These are phyloP conservation scores for Microthlaspi erraticum DNA, from an alignment of 345 rosid genomes.

Conservation along the genomic window DNA sequence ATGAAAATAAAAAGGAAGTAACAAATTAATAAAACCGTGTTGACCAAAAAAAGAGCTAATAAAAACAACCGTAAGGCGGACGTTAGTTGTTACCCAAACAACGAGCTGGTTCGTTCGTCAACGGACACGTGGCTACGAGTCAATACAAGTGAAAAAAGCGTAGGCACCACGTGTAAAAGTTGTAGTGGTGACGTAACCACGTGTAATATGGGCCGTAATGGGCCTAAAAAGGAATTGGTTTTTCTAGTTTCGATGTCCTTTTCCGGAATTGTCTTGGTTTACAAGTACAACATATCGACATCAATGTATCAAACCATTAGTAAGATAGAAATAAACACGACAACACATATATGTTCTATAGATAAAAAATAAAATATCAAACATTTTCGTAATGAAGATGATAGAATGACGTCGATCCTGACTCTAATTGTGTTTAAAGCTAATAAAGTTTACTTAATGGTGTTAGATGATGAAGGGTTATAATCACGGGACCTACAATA, in stretches of 20 bases:
- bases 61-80: constrained; percentile 17
- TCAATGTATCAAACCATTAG: constrained; percentile 24
- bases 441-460: background rate
- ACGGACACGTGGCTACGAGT: constrained; percentile 49
- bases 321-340: background rate
- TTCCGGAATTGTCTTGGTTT: background rate
- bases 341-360: background rate
- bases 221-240: constrained; percentile 25
- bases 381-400: background rate
- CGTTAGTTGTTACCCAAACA: constrained; percentile 27
- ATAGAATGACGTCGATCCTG: background rate
- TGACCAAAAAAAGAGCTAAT: background rate
- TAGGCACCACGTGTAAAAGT: constrained; percentile 40
- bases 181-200: constrained; percentile 45
- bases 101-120: constrained; percentile 18
- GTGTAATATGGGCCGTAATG: constrained; percentile 46
- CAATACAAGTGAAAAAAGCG: background rate
- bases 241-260: constrained; percentile 23
- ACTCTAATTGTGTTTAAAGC: constrained; percentile 4
- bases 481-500: constrained; percentile 23
- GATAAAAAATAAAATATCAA: background rate
- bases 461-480: constrained; percentile 9
- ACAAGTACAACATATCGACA: constrained; percentile 17
- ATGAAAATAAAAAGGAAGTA: background rate
- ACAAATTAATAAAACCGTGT: constrained; percentile 6